A percentile compares a stretch with the other conserved stretches of the same genome.
Evolutionary conservation across 805 yeast genomes (phyloP).

Genomic region (Myxozyma melibiosi): DNA sequence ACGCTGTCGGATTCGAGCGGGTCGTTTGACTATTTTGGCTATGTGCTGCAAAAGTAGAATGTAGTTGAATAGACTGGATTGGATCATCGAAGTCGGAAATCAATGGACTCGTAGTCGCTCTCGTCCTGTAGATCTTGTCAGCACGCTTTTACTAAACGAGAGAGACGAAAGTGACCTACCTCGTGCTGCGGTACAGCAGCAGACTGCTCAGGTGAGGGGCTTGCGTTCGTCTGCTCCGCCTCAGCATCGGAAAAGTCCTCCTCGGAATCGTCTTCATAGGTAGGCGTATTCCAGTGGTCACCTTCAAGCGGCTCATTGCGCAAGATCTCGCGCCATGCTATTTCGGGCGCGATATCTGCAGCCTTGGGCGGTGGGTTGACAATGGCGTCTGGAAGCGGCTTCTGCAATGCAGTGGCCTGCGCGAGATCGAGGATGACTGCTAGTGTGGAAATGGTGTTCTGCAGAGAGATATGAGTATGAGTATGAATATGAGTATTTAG

Average conservation of each 20-base stretch:
- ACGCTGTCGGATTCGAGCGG: constrained; percentile 30
- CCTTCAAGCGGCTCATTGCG: constrained; percentile 39
- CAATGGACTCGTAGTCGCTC: constrained; percentile 27
- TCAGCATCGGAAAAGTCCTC: constrained; percentile 7
- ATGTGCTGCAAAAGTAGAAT: constrained; percentile 22
- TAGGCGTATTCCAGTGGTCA: constrained; percentile 37
- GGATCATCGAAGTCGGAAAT: constrained; percentile 17
- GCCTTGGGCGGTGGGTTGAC: constrained; percentile 2
- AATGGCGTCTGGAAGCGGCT: constrained; percentile 11
- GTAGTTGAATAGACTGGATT: not conserved
- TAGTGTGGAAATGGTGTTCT: constrained; percentile 20
- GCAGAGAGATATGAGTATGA: not conserved
- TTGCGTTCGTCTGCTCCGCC: not conserved
- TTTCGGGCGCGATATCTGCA: not conserved
- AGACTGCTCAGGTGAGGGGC: no score
- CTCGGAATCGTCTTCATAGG: constrained; percentile 11
- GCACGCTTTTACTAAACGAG: no score
- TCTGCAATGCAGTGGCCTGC: constrained; percentile 14
- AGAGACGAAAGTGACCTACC: not conserved
- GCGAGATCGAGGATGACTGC: constrained; percentile 34
- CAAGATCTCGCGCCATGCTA: constrained; percentile 38
- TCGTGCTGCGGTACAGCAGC: not conserved
- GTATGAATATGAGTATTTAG: not conserved
- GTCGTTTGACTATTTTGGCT: constrained; percentile 34
- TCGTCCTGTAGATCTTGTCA: no score